These are phyloP conservation scores for Boletales sp. DNA, from an alignment of 768 basidiomycete species.

Conservation along the genomic window DNA sequence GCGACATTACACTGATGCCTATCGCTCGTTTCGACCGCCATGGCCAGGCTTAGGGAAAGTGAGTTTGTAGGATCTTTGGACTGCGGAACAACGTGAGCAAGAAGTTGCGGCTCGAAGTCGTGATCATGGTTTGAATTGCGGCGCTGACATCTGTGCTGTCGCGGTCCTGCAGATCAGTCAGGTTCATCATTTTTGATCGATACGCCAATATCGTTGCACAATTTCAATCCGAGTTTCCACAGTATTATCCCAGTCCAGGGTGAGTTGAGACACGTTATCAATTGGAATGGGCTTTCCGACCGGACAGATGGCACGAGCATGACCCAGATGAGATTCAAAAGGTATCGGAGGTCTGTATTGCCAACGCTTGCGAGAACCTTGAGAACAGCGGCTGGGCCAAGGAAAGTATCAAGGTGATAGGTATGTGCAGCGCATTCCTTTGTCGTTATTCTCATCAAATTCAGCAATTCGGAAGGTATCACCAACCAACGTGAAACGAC, in stretches of 20 bases:
- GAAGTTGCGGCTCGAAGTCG: background rate
- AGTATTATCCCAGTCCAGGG: conserved; percentile 90
- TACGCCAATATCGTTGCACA: conserved; percentile 84
- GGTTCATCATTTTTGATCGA: conserved; percentile 89
- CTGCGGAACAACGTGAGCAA: conserved; percentile 88
- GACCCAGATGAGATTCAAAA: conserved; percentile 79
- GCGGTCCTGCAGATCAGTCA: conserved; percentile 59
- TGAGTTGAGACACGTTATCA: conserved; percentile 26
- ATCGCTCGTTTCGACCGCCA: conserved; percentile 8
- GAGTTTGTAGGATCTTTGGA: conserved; percentile 92
- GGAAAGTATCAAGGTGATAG: conserved; percentile 87
- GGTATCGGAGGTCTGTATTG: conserved; percentile 72
- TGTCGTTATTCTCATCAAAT: background rate
- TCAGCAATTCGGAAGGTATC: too few relatives aligned
- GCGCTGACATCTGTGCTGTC: conserved; percentile 1
- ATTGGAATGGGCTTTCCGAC: background rate
- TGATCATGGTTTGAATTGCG: background rate
- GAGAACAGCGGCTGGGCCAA: conserved; percentile 74
- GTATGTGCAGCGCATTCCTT: conserved; percentile 41
- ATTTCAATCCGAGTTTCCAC: conserved; percentile 90
- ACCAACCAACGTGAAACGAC: conserved; percentile 78
- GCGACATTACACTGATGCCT: too few relatives aligned
- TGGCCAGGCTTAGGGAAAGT: conserved; percentile 50
- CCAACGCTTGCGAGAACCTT: conserved; percentile 63
- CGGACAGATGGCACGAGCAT: conserved; percentile 89